These are phyloP conservation scores for Ceratobasidium sp. DNA, from an alignment of 1,284 basidiomycete species.

Conservation along the genomic window DNA sequence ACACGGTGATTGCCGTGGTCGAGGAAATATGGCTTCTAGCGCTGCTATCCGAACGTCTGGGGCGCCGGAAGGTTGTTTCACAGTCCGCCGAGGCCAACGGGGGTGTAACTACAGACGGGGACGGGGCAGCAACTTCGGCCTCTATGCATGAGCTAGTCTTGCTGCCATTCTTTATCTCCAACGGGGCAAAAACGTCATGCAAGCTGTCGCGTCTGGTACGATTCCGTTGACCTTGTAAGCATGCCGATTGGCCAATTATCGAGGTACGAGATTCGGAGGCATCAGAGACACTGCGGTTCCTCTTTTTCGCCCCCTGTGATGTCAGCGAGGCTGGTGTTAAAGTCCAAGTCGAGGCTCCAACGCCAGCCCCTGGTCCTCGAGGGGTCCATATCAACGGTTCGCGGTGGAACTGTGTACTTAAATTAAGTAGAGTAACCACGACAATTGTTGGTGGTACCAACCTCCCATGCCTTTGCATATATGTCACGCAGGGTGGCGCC, in stretches of 20 bases:
- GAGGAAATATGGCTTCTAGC: constrained; percentile 32
- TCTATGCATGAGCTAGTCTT: constrained; percentile 5
- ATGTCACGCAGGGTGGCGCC: constrained; percentile 34
- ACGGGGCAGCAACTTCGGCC: not conserved
- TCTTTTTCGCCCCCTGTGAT: not conserved
- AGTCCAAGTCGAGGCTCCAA: constrained; percentile 32
- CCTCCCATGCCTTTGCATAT: constrained; percentile 39
- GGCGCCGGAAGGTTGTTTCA: not conserved
- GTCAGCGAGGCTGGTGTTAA: constrained; percentile 30
- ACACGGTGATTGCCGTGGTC: constrained; percentile 30
- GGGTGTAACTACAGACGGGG: not conserved
- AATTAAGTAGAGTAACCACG: not conserved
- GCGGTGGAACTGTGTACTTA: constrained; percentile 11
- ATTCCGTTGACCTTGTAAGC: constrained; percentile 26
- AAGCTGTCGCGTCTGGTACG: constrained; percentile 15
- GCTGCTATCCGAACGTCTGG: constrained; percentile 21
- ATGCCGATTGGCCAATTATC: constrained; percentile 11
- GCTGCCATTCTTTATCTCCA: constrained; percentile 5
- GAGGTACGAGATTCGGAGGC: constrained; percentile 32
- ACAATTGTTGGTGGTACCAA: not conserved
- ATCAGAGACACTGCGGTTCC: constrained; percentile 26
- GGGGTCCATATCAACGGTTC: constrained; percentile 38
- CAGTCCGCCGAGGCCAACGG: not conserved
- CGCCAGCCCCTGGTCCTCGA: constrained; percentile 23
- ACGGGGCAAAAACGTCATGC: constrained; percentile 19